Percentiles rank a stretch among this genome's conserved stretches.
These are phyloP conservation scores for Jacaranda copaia DNA, from an alignment of 257 asterid genomes.

Conservation along the genomic window DNA sequence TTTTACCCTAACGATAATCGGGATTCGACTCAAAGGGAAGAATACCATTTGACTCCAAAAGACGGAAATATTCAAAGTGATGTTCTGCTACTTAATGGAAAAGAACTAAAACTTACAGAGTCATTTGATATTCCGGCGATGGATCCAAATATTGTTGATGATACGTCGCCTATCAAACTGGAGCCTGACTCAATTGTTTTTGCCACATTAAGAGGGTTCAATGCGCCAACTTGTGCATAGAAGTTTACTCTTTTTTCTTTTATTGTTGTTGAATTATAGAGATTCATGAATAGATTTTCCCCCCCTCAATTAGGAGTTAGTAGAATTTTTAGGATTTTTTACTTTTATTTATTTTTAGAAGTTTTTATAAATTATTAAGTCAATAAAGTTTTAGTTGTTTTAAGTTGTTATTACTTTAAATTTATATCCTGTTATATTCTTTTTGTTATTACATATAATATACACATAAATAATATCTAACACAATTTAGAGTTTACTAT, in stretches of 20 bases:
- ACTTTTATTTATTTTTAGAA: no score
- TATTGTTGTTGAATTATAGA: no score
- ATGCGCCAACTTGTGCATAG: constrained; percentile 67
- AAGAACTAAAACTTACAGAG: constrained; percentile 57
- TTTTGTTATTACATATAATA: no score
- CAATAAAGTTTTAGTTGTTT: no score
- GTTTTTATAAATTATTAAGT: no score
- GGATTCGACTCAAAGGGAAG: constrained; percentile 49
- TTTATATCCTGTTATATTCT: no score
- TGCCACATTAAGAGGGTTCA: constrained; percentile 53
- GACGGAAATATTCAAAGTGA: constrained; percentile 63
- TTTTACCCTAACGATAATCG: constrained; percentile 1
- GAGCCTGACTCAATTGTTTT: constrained; percentile 52
- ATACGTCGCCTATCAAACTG: constrained; percentile 39
- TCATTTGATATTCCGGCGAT: constrained; percentile 54
- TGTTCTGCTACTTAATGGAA: constrained; percentile 56
- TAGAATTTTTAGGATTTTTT: no score
- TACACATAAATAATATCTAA: no score
- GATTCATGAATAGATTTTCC: no score
- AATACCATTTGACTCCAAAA: constrained; percentile 68
- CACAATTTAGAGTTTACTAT: no score
- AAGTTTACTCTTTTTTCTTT: neutral
- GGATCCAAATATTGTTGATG: constrained; percentile 49
- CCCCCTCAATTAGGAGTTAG: no score
- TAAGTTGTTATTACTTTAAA: no score